Evolutionary conservation across 2,329 filamentous ascomycete species (phyloP), one percentile per base, ranked within the genome.

Genomic region (Aurifilum marmelostoma): DNA sequence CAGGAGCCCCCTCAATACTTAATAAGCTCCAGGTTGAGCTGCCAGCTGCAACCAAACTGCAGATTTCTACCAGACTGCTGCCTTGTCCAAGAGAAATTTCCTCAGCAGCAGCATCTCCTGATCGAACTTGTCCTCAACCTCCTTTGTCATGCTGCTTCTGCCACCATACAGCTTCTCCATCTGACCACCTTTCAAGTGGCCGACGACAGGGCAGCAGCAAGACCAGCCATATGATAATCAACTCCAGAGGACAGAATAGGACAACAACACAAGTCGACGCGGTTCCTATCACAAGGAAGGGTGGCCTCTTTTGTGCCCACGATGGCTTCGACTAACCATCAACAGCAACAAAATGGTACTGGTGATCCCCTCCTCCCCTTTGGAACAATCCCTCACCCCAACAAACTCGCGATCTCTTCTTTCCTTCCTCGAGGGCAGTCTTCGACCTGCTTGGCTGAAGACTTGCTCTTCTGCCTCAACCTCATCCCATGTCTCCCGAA

Each of bases 261-360:
- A 47, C 21, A 43, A 47, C 21, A 43, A 37, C 16, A 27, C 59
- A n/a, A 11, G n/a, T 43, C n/a, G 21, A 47, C 43, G 39, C 68
- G 39, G 61, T 5, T 16, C 32, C 5, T 3, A 34, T 37, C 29
- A 14, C n/a, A 18, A 62, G 37, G 32, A 56, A 24, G 34, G 8
- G 37, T 43, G n/a, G 24, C 52, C 52, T 58, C 27, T 24, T 14
- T 37, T 50, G 67, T 65, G 54, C 24, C 73, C 74, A 60, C 27
- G 52, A 80, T 81, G 79, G 76, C 75, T 47, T 77, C 78, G 67
- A 76, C 76, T 73, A 75, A 77, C 64, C 74, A 76, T 27, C 63
- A 73, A 67, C 63, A 73, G 67, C 63, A 73, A 67, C 63, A 73
- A 67, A 76, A 78, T 75, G 77, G 79, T 79, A 79, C 71, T 50